Evolutionary conservation across 2,329 filamentous ascomycete species (phyloP).

Genomic region (Hymenoscyphus salicellus): DNA sequence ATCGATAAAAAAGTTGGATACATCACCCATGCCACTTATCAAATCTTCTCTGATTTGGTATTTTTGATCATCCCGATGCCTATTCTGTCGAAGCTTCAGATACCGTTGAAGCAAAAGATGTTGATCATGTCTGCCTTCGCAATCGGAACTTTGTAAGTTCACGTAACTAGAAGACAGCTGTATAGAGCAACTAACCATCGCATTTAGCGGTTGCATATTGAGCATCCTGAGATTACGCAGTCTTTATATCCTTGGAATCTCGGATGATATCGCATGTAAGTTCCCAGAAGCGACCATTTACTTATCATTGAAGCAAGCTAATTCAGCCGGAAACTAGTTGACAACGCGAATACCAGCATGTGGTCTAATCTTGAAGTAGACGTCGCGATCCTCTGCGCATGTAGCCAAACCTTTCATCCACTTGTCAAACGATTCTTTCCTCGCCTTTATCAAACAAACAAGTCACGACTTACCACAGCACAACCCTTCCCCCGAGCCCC

Average conservation of each 20-base stretch:
- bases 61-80: constrained; percentile 24
- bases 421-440: not conserved
- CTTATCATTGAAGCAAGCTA: not conserved
- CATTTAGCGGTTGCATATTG: constrained; percentile 22
- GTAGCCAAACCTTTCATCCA: constrained; percentile 63
- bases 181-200: not conserved
- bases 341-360: constrained; percentile 22
- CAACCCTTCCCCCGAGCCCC: not conserved
- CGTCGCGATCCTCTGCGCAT: constrained; percentile 48
- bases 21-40: constrained; percentile 24
- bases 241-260: constrained; percentile 16
- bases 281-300: not conserved
- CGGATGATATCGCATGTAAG: constrained; percentile 19
- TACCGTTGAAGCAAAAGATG: constrained; percentile 24
- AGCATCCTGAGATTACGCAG: constrained; percentile 20
- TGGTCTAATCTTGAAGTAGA: constrained; percentile 38
- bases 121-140: constrained; percentile 24
- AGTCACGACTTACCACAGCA: not conserved
- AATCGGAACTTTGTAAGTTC: constrained; percentile 27
- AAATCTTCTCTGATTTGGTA: constrained; percentile 25
- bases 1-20: constrained; percentile 18
- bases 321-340: not conserved
- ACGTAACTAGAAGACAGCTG: not conserved
- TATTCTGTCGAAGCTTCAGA: constrained; percentile 15
- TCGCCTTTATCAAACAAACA: not conserved